Conservation (phyloP, 805 yeast species). For the Sugiyamaella boreocaroliniensis region DNA sequence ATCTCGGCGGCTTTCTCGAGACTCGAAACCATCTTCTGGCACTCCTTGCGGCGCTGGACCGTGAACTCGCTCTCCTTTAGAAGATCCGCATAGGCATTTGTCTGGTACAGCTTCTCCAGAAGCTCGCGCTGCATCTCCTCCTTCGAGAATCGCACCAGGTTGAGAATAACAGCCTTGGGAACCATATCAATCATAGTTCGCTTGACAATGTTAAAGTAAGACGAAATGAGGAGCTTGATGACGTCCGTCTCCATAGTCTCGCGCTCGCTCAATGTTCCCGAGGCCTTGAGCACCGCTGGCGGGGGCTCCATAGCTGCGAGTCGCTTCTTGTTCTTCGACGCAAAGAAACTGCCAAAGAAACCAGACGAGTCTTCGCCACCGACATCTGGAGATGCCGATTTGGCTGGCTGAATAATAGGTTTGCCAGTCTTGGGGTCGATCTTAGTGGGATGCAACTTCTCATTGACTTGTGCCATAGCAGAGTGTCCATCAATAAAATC, state of each 20-base stretch:
- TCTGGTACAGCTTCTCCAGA: constrained; percentile 77
- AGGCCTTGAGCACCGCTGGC: constrained; percentile 87
- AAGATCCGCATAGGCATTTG: constrained; percentile 59
- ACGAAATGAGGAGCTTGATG: constrained; percentile 80
- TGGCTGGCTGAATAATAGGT: constrained; percentile 44
- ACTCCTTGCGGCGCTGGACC: constrained; percentile 90
- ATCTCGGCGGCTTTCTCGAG: constrained; percentile 84
- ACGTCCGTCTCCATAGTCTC: constrained; percentile 97
- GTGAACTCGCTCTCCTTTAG: constrained; percentile 89
- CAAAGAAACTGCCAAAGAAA: constrained; percentile 93
- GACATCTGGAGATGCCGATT: constrained; percentile 26
- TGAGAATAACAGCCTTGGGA: constrained; percentile 93
- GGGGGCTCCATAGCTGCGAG: constrained; percentile 96
- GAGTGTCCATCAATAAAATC: constrained; percentile 91
- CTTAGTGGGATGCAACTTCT: constrained; percentile 69
- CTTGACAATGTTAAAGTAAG: constrained; percentile 88
- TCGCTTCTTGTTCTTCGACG: constrained; percentile 86
- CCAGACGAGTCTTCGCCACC: constrained; percentile 36
- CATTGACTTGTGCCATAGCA: constrained; percentile 90
- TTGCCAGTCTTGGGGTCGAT: constrained; percentile 90
- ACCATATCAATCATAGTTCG: constrained; percentile 88
- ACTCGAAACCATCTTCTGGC: constrained; percentile 91
- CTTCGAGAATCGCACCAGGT: constrained; percentile 77
- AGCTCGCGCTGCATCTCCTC: constrained; percentile 85
- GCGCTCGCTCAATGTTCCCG: constrained; percentile 88